These are phyloP conservation scores for Brettanomyces bruxellensis DNA, from an alignment of 805 yeast species.

Conservation along the genomic window DNA sequence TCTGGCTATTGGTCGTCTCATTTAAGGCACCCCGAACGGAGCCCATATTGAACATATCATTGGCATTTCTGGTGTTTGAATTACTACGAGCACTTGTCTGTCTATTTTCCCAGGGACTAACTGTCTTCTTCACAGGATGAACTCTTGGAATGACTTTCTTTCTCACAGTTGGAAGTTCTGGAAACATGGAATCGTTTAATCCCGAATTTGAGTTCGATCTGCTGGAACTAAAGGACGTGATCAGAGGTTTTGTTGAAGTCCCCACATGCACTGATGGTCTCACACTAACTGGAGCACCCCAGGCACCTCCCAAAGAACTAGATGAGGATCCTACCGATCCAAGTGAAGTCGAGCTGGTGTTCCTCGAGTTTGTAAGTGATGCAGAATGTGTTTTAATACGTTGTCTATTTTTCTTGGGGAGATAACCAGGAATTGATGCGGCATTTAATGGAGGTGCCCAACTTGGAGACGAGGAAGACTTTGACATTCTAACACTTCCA, in stretches of 20 bases:
- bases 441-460: constrained; percentile 11
- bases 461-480: constrained; percentile 3
- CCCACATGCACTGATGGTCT: neutral
- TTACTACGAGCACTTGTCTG: constrained; percentile 2
- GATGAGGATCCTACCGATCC: neutral
- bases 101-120: constrained; percentile 22
- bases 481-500: constrained; percentile 3
- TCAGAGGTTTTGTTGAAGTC: neutral
- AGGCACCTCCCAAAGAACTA: too few species aligned
- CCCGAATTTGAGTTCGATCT: neutral
- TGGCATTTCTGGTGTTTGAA: constrained; percentile 1
- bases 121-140: constrained; percentile 31
- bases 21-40: constrained; percentile 10
- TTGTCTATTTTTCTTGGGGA: neutral
- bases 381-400: neutral
- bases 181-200: constrained; percentile 17
- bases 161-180: constrained; percentile 27
- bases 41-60: constrained; percentile 15
- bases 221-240: neutral
- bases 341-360: neutral
- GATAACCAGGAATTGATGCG: constrained; percentile 12
- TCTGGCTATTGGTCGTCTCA: constrained; percentile 6
- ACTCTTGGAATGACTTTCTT: constrained; percentile 48
- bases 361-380: neutral
- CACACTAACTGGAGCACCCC: neutral